Evolutionary conservation across 495 filamentous ascomycete species (phyloP).

Genomic region (Melanomma pulvis-pyrius): DNA sequence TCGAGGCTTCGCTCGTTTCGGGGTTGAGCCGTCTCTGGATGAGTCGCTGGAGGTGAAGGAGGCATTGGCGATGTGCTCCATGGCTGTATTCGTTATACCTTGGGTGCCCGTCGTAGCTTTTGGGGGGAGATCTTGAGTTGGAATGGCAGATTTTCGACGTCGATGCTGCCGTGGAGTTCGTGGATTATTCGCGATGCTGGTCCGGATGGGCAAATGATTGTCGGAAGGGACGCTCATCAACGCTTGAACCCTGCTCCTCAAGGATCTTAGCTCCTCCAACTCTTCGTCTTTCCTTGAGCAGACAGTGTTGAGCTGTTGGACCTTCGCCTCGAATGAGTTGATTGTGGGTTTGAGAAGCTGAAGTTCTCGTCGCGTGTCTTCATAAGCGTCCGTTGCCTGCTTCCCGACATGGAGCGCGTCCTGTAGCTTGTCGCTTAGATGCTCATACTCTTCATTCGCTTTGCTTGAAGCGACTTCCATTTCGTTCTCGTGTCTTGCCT

Average conservation of each 20-base stretch:
- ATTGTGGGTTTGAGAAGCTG: neutral
- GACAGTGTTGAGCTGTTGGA: conserved; percentile 21
- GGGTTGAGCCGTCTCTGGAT: conserved; percentile 40
- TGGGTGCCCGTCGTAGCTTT: neutral
- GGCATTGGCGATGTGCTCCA: conserved; percentile 22
- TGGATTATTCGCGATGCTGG: neutral
- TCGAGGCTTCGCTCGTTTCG: conserved; percentile 41
- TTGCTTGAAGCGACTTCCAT: conserved; percentile 14
- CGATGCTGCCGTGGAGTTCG: conserved; percentile 9
- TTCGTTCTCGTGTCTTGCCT: conserved; percentile 15
- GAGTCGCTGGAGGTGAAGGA: conserved; percentile 40
- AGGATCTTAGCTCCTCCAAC: conserved; percentile 44
- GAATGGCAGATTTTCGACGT: conserved; percentile 15
- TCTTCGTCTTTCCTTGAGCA: conserved; percentile 42
- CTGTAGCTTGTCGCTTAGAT: conserved; percentile 11
- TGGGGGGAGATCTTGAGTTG: neutral
- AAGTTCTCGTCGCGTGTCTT: conserved; percentile 7
- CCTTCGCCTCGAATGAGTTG: conserved; percentile 7
- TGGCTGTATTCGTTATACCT: conserved; percentile 13
- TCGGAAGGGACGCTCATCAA: conserved; percentile 11
- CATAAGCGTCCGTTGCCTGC: conserved; percentile 1
- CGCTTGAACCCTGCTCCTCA: conserved; percentile 5
- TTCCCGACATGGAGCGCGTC: neutral
- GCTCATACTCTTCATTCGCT: conserved; percentile 15
- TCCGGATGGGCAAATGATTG: neutral